A percentile compares a stretch with the other conserved stretches of the same genome.
phyloP scores from a whole-genome alignment of 2,329 filamentous ascomycete species.

The Aspergillus proliferans region DNA sequence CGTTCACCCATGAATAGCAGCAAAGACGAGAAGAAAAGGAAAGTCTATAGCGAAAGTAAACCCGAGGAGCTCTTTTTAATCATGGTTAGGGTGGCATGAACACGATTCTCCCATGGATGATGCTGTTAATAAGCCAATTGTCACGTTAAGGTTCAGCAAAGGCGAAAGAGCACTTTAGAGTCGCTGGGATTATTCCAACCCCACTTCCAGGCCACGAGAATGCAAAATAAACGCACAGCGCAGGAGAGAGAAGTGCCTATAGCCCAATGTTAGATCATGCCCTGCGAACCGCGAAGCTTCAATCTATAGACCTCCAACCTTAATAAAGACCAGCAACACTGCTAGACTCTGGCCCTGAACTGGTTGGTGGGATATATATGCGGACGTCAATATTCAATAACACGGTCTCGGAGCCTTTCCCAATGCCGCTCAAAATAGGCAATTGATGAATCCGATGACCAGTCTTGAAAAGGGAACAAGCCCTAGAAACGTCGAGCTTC shows the following conservation, averaged over 20 bases:
- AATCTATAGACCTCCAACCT: too few relatives aligned
- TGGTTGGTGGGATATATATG: too few relatives aligned
- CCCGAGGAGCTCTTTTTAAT: background rate
- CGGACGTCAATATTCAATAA: too few relatives aligned
- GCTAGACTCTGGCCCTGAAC: too few relatives aligned
- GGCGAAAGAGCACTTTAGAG: background rate
- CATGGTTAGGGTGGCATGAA: constrained; percentile 7
- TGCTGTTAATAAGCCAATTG: background rate
- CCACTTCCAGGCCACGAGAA: background rate
- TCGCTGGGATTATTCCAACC: background rate
- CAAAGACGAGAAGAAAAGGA: background rate
- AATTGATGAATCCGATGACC: too few relatives aligned
- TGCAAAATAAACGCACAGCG: background rate
- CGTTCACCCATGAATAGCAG: background rate
- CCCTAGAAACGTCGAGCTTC: too few relatives aligned
- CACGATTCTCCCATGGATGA: constrained; percentile 6
- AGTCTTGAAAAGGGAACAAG: too few relatives aligned
- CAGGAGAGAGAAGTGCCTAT: background rate
- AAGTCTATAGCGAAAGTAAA: background rate
- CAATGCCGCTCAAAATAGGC: too few relatives aligned
- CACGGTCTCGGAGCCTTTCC: too few relatives aligned
- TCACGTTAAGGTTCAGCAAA: background rate
- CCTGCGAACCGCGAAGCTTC: too few relatives aligned
- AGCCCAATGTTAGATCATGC: background rate
- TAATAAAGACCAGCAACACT: too few relatives aligned